phyloP scores from a whole-genome alignment of 371 early-diverging fungal species.

The Rhizopus stolonifer region DNA sequence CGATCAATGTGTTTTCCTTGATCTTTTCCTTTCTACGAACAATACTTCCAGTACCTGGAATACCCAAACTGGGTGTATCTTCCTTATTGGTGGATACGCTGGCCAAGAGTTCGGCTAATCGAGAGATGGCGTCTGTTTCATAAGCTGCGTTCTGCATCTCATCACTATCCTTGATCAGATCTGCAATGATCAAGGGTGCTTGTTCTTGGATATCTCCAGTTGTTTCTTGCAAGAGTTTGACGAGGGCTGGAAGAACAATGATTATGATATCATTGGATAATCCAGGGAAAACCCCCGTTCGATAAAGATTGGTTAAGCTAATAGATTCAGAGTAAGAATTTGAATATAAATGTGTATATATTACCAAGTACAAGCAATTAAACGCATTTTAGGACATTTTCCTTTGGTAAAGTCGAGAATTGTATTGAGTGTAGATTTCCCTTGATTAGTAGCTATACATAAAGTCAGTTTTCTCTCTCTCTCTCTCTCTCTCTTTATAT shows the following conservation, averaged over 20 bases:
- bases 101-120: constrained; percentile 62
- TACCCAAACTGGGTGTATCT: constrained; percentile 33
- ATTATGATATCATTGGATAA: constrained; percentile 57
- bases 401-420: constrained; percentile 65
- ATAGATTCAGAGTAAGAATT: constrained; percentile 41
- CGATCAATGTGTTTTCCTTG: constrained; percentile 70
- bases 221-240: constrained; percentile 67
- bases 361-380: constrained; percentile 73
- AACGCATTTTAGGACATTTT: constrained; percentile 63
- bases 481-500: no score
- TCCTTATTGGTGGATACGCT: constrained; percentile 45
- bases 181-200: constrained; percentile 73
- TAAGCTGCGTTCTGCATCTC: constrained; percentile 78
- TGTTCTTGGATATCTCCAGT: constrained; percentile 61
- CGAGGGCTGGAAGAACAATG: constrained; percentile 73
- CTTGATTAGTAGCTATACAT: constrained; percentile 30
- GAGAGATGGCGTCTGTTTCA: constrained; percentile 76
- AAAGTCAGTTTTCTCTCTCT: no score
- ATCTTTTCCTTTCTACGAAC: constrained; percentile 63
- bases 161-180: constrained; percentile 73
- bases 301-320: constrained; percentile 71
- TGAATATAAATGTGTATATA: neutral
- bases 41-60: constrained; percentile 49
- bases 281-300: constrained; percentile 61
- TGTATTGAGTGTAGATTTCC: constrained; percentile 42